Base-by-base conservation (phyloP, 768 basidiomycete species). In the Dioszegia aurantiaca region DNA sequence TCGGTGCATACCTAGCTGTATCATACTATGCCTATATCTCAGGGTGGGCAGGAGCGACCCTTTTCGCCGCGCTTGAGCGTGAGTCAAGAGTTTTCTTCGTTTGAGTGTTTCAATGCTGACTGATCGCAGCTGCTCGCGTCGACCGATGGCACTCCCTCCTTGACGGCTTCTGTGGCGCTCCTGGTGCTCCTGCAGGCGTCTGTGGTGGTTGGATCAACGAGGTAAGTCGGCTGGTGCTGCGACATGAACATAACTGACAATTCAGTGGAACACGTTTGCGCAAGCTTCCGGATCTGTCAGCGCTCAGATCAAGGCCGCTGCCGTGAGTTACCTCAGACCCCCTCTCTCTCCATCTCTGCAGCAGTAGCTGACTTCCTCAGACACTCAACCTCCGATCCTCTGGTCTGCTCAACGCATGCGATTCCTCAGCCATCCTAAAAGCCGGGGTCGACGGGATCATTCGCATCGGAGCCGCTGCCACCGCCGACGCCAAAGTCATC, bases 21-120 rank as follows among this genome's bases (percentile, higher is more conserved):
- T 17, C 56, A 5, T 45, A 53, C 43, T 62, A 53, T 31, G 60
- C 56, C 28, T 53, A 51, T 36, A 30, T 43, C 10, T 48, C 47
- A 1, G 48, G 48, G 21, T 57, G 55, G 60, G 39, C 56, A 14
- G 56, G 48, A 36, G 56, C 42, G 3, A 39, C 58, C 30, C 24
- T 62, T 2, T 62, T 62, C 31, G 60, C 60, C 0, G 37, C 56
- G 37, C 41, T 62, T 37, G 60, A 56, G 16, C 14, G 60, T 62
- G 27, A 49, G 60, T 48, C 21, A 6, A 14, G 33, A 6, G 8
- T 3, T 3, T 4, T 44, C 37, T 3, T n/a, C 31, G 19, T 2
- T 19, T 3, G 17, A 12, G 4, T 3, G 3, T n/a, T 28, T 3
- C 19, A 41, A 42, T 16, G 33, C 41, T 42, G 33, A 36, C 9